These are phyloP conservation scores for Magnusiomyces ingens DNA, from an alignment of 1,139 yeast species.

Conservation along the genomic window DNA sequence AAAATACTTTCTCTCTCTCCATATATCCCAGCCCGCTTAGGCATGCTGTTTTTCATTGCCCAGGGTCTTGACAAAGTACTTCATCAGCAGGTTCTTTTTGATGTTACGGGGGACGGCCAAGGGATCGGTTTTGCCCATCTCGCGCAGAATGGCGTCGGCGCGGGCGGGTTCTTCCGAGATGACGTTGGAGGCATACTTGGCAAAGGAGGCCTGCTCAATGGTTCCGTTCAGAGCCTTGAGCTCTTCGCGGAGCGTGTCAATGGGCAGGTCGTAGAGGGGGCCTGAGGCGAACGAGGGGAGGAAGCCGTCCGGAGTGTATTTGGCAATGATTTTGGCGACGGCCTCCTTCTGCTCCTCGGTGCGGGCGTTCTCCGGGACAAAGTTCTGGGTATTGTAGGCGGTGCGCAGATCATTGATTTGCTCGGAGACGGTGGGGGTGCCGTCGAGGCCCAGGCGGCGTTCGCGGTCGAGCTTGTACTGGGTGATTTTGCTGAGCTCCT, in stretches of 20 bases:
- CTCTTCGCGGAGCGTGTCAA: slow-evolving; percentile 23
- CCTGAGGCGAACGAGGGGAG: neutral
- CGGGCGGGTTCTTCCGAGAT: slow-evolving; percentile 29
- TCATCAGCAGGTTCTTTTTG: slow-evolving; percentile 32
- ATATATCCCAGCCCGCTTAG: neutral
- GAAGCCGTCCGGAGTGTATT: slow-evolving; percentile 39
- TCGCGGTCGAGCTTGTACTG: slow-evolving; percentile 36
- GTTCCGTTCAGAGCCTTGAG: slow-evolving; percentile 24
- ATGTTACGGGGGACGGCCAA: slow-evolving; percentile 24
- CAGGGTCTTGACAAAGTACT: slow-evolving; percentile 25
- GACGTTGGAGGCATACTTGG: slow-evolving; percentile 25
- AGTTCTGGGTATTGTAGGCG: slow-evolving; percentile 12
- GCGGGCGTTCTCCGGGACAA: slow-evolving; percentile 9
- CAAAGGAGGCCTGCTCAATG: slow-evolving; percentile 23
- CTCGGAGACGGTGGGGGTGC: slow-evolving; percentile 22
- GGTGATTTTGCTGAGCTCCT: slow-evolving; percentile 50
- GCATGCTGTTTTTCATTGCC: slow-evolving; percentile 1
- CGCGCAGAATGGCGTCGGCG: slow-evolving; percentile 27
- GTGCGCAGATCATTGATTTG: slow-evolving; percentile 25
- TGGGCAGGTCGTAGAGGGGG: slow-evolving; percentile 26
- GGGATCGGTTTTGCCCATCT: slow-evolving; percentile 28
- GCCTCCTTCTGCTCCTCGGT: slow-evolving; percentile 9
- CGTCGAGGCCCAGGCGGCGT: slow-evolving; percentile 23
- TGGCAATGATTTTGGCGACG: slow-evolving; percentile 32
- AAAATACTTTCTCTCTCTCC: neutral